These are phyloP conservation scores for Magnolia officinalis DNA, from an alignment of 164 flowering plant genomes.

Conservation along the genomic window DNA sequence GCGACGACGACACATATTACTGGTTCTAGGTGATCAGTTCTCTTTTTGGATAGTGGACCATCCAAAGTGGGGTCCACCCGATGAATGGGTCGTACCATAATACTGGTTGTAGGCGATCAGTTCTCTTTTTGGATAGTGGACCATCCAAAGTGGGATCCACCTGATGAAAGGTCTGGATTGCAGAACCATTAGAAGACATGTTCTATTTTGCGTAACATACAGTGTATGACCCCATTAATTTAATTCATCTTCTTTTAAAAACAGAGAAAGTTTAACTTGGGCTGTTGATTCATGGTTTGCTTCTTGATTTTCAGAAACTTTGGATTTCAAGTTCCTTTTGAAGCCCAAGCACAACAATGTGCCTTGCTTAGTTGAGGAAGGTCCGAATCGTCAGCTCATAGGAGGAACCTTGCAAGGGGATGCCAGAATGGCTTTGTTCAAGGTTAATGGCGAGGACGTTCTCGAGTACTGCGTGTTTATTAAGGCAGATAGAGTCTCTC, in stretches of 20 bases:
- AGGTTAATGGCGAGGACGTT: conserved; percentile 45
- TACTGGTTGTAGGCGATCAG: no score
- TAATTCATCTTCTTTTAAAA: no score
- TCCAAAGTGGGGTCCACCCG: background rate
- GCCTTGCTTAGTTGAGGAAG: conserved; percentile 82
- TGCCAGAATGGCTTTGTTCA: conserved; percentile 65
- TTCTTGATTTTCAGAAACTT: conserved; percentile 45
- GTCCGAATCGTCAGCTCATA: conserved; percentile 59
- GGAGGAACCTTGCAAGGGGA: conserved; percentile 81
- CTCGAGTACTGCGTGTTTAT: conserved; percentile 74
- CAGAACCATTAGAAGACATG: background rate
- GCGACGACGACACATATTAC: no score
- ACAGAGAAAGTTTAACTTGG: background rate
- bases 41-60: no score
- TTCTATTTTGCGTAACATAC: background rate
- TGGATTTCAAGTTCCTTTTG: conserved; percentile 94
- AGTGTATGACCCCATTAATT: no score
- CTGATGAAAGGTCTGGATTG: background rate
- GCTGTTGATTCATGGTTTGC: background rate
- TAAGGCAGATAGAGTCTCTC: conserved; percentile 84
- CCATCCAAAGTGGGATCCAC: no score
- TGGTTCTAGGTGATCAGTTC: no score
- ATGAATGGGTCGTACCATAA: no score
- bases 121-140: no score
- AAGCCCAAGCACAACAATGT: conserved; percentile 59